A percentile compares a stretch with the other conserved stretches of the same genome.
These are phyloP conservation scores for Phytophthora boehmeriae DNA, from an alignment of 352 stramenopile genomes.

Conservation along the genomic window DNA sequence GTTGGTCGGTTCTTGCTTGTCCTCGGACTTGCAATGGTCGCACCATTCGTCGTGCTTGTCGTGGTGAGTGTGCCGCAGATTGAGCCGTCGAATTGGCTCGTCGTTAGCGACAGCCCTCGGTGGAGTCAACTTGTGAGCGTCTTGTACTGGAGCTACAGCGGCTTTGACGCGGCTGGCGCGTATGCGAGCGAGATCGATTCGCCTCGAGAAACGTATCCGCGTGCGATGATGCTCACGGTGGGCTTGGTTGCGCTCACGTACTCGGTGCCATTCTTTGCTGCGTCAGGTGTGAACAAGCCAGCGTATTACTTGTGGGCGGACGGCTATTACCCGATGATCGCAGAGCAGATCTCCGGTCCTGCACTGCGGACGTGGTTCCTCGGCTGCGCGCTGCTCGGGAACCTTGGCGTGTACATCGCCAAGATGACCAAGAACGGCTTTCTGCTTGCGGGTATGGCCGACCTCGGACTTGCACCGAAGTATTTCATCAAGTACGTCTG, in stretches of 20 bases:
- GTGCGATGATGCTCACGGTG: constrained; percentile 87
- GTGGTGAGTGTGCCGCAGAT: constrained; percentile 65
- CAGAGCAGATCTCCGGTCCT: constrained; percentile 78
- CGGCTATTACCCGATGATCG: constrained; percentile 92
- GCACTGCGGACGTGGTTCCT: constrained; percentile 92
- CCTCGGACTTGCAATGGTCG: constrained; percentile 88
- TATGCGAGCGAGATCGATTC: constrained; percentile 93
- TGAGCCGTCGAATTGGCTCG: constrained; percentile 62
- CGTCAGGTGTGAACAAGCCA: constrained; percentile 83
- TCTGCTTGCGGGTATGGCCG: constrained; percentile 86
- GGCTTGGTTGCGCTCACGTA: constrained; percentile 88
- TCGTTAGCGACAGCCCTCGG: constrained; percentile 50
- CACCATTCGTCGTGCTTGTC: constrained; percentile 92
- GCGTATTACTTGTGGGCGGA: constrained; percentile 89
- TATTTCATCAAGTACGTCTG: constrained; percentile 84
- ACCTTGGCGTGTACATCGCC: constrained; percentile 94
- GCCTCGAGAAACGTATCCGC: constrained; percentile 81
- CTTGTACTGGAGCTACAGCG: constrained; percentile 97
- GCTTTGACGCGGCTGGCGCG: constrained; percentile 92
- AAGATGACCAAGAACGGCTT: constrained; percentile 96
- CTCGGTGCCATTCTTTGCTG: constrained; percentile 91
- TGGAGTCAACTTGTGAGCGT: constrained; percentile 94
- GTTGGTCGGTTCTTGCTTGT: constrained; percentile 87
- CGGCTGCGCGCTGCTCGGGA: constrained; percentile 87
- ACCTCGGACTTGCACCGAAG: constrained; percentile 88